Evolutionary conservation across 169 alveolate genomes (phyloP).

Genomic region (Eimeria brunetti): DNA sequence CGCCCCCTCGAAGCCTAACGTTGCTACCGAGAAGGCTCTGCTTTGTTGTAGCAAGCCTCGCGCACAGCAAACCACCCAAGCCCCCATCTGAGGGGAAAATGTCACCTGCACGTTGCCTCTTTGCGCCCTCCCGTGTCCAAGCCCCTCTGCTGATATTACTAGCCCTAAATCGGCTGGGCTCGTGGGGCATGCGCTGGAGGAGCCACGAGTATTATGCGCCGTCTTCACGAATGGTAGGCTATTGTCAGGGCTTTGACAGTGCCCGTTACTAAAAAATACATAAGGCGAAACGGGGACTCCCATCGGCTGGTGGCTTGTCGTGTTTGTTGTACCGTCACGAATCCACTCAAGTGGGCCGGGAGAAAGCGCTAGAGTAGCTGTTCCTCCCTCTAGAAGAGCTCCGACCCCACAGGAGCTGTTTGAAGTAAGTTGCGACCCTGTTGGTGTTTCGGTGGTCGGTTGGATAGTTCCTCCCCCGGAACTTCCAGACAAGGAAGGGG

Average conservation of each 20-base stretch:
- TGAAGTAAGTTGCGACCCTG: neutral
- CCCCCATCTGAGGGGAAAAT: conserved; percentile 66
- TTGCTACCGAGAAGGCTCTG: conserved; percentile 58
- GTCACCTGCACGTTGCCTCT: conserved; percentile 57
- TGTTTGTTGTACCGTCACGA: neutral
- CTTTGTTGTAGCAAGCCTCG: conserved; percentile 58
- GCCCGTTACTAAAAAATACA: conserved; percentile 7
- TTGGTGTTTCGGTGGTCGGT: neutral
- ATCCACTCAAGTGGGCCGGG: conserved; percentile 37
- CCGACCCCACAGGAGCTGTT: conserved; percentile 42
- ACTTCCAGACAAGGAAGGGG: conserved; percentile 46
- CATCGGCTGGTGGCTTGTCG: neutral
- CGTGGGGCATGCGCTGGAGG: conserved; percentile 33
- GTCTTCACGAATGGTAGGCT: conserved; percentile 1
- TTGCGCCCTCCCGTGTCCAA: conserved; percentile 38
- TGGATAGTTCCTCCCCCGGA: conserved; percentile 36
- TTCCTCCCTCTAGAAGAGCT: neutral
- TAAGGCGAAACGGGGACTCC: conserved; percentile 26
- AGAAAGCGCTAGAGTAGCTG: conserved; percentile 7
- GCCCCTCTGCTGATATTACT: conserved; percentile 47
- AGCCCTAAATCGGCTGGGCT: conserved; percentile 58
- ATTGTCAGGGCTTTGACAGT: neutral
- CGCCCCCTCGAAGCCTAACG: conserved; percentile 63
- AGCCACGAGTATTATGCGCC: neutral
- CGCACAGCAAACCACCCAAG: conserved; percentile 67